phyloP scores from a whole-genome alignment of 306 rosid species.

The Prunus persica region DNA sequence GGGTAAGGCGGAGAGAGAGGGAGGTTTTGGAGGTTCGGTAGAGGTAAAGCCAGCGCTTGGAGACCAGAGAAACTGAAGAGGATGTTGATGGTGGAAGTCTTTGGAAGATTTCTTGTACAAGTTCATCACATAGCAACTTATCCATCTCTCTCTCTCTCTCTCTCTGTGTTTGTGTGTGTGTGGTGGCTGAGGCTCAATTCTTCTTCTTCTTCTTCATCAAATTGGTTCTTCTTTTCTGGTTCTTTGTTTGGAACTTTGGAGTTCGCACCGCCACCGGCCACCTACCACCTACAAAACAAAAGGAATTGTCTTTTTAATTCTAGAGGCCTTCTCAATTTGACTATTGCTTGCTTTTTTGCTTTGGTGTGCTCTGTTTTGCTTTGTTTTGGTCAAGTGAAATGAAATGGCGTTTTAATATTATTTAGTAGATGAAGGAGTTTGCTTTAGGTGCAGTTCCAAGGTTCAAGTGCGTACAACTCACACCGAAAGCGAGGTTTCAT shows the following conservation, averaged over 20 bases:
- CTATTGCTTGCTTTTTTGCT: not conserved
- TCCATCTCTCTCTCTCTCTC: conserved; percentile 39
- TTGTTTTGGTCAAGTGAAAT: not conserved
- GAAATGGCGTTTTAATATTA: not conserved
- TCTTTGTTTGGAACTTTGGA: not conserved
- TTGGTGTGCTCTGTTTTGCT: not conserved
- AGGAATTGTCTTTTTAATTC: not conserved
- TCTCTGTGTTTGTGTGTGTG: not conserved
- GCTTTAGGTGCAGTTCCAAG: conserved; percentile 27
- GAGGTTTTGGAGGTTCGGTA: conserved; percentile 61
- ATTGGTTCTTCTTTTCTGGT: not conserved
- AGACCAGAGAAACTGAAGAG: conserved; percentile 60
- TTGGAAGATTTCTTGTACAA: conserved; percentile 67
- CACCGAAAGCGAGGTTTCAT: too few relatives aligned
- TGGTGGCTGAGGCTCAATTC: not conserved
- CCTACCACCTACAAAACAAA: not conserved
- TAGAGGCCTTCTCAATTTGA: not conserved
- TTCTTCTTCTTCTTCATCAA: not conserved
- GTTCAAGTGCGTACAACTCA: conserved; percentile 22
- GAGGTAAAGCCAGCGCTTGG: conserved; percentile 83
- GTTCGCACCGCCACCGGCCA: not conserved
- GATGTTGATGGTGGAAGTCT: conserved; percentile 57
- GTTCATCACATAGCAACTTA: conserved; percentile 60
- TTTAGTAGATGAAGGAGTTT: not conserved
- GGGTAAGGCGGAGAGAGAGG: conserved; percentile 56